Base-by-base conservation (phyloP, 495 filamentous ascomycete species). In the Zalerion maritima region DNA sequence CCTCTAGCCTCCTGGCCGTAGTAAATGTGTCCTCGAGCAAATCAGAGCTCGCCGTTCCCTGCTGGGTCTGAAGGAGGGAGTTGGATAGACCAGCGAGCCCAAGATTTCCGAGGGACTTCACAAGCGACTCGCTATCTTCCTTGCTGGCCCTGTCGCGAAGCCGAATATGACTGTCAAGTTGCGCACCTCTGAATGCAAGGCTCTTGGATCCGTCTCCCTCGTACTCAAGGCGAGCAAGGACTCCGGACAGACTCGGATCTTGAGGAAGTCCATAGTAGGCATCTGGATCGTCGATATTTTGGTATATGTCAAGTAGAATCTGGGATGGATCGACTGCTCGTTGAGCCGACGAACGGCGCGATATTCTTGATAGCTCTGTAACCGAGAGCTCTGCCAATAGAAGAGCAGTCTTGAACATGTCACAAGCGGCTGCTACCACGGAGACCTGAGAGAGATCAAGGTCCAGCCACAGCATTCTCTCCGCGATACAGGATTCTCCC, bases 251-350 rank as follows among this genome's bases (percentile, higher is more conserved):
- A 26, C 71, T 80, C 7, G 82, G 68, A 14, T 65, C 68, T 47
- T 91, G 80, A 26, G 78, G 67, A 13, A 96, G 74, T n/a, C 89
- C 89, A 43, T 97, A 96, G 48, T 86, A 96, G 11, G 86, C 73
- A 46, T 97, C 89, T 9, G 85, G 86, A 47, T 97, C 89, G 50
- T 94, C 86, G 21, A 96, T 77, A 34, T 82, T 81, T 49, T 77
- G 76, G 47, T 83, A 97, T 2, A 96, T 80, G 6, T 69, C 57
- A 34, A 93, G 64, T 5, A 94, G 49, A 11, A 89, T 58, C 6
- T 78, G 69, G 7, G 65, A 58, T 10, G 80, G 69, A 15, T 75
- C 59, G 21, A 65, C 53, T 14, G 69, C 60, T 38, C 62, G 71
- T 20, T 59, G 43, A 10, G 68, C 48, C 10, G 77, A 83, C 14